phyloP scores from a whole-genome alignment of 2,329 filamentous ascomycete genomes.

The Fusarium chuoi region DNA sequence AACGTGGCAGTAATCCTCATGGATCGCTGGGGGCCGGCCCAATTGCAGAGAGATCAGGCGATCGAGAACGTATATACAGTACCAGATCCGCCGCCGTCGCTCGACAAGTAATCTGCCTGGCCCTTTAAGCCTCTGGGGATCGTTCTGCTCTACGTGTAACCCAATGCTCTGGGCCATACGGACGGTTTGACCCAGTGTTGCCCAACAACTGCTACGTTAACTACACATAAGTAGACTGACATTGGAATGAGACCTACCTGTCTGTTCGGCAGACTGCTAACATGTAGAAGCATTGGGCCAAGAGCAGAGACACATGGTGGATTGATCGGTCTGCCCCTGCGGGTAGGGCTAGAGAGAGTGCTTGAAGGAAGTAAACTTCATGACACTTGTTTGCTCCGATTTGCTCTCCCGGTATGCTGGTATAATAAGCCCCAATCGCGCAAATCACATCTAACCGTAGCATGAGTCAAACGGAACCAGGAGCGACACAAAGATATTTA shows the following conservation, averaged over 20 bases:
- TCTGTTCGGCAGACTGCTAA: not conserved
- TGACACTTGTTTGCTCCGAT: not conserved
- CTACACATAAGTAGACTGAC: fast-evolving
- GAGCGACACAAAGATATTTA: too few species aligned
- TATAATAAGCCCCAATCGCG: not conserved
- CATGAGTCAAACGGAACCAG: too few species aligned
- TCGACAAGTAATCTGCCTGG: fast-evolving
- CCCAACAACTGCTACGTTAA: not conserved
- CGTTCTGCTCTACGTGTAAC: not conserved
- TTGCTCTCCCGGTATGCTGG: not conserved
- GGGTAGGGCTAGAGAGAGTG: not conserved
- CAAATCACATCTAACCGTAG: not conserved
- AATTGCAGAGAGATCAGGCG: not conserved
- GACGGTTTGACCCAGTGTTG: not conserved
- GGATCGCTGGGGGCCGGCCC: not conserved
- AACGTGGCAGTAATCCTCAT: not conserved
- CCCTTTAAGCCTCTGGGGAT: not conserved
- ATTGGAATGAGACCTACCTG: not conserved
- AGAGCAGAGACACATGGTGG: not conserved
- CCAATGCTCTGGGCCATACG: not conserved
- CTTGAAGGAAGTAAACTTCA: not conserved
- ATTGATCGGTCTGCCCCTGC: not conserved
- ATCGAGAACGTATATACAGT: not conserved
- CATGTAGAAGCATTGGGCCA: not conserved
- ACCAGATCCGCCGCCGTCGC: not conserved